Percentiles rank a stretch among this genome's conserved stretches.
phyloP scores from a whole-genome alignment of 208 protist genomes.

The Trypanosomatidae sp. region DNA sequence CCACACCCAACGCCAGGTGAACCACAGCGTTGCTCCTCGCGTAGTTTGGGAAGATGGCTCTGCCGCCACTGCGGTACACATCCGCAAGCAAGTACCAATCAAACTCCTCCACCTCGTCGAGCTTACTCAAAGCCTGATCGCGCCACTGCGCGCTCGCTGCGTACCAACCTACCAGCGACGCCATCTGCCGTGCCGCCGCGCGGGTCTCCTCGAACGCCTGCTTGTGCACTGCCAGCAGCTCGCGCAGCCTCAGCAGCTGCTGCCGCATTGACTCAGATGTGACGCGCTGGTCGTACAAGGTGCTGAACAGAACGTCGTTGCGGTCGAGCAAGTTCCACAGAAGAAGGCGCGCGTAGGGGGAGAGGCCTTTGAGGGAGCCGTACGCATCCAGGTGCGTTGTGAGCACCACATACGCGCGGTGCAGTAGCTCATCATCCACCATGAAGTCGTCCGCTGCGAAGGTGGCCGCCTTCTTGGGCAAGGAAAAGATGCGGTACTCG shows the following conservation, averaged over 20 bases:
- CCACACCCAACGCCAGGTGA: conserved; percentile 38
- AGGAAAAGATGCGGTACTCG: conserved; percentile 84
- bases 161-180: conserved; percentile 73
- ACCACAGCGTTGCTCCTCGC: conserved; percentile 30
- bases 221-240: conserved; percentile 26
- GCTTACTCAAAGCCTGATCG: conserved; percentile 61
- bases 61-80: conserved; percentile 29
- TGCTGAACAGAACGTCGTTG: conserved; percentile 49
- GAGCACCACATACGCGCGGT: conserved; percentile 72
- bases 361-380: conserved; percentile 63
- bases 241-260: conserved; percentile 30
- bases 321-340: conserved; percentile 75
- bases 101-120: conserved; percentile 59
- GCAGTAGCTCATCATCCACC: conserved; percentile 82
- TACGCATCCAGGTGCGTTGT: conserved; percentile 63
- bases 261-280: conserved; percentile 21
- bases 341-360: conserved; percentile 68
- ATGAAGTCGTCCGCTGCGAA: conserved; percentile 82
- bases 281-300: conserved; percentile 40
- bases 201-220: conserved; percentile 40
- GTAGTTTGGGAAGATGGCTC: conserved; percentile 79
- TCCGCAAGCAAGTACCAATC: conserved; percentile 80
- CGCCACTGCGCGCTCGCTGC: conserved; percentile 85
- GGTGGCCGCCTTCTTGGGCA: conserved; percentile 76
- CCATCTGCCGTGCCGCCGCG: conserved; percentile 36